Evolutionary conservation across 805 yeast species (phyloP), one percentile per base, ranked within the genome.

Genomic region (Phaffomyces antillensis): DNA sequence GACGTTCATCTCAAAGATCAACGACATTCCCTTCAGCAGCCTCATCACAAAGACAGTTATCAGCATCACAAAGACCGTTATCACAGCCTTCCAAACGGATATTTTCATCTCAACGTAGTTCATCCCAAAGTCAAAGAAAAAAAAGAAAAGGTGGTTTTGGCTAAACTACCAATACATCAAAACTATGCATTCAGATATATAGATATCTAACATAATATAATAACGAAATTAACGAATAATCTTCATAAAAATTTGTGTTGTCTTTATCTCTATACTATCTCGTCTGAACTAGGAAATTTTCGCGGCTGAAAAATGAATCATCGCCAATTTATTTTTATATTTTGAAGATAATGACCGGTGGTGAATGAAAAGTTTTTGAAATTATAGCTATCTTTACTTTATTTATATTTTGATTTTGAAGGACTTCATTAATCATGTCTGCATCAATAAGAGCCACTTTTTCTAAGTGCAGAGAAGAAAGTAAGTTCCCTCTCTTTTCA

Each of bases 401-500:
- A 32, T 32, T 16, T 32, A 32, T 32, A 32, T 6, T 28, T 15
- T 10, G 10, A 28, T 9, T 28, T 20, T 10, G 4, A 10, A 28
- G 13, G 13, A 28, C 13, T 13, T 11, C 15, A 28, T 3, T 13
- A 2, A 16, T 18, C 7, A 41, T 46, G 49, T 46, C 49, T 43
- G 71, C 73, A 36, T 72, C 72, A 32, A 54, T 81, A 38, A 74
- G 74, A 65, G 79, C 77, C 53, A 77, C 84, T 7, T 81, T 81
- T 62, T 75, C 74, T 25, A 69, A 68, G 58, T 77, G 83, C 66
- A 78, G 78, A 52, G 56, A 66, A 45, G 84, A 80, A 57, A 62
- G 60, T 55, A 45, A 17, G 55, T 49, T 7, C 23, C 5, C 5
- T 7, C 23, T 7, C 3, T 20, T 7, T 20, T 4, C 3, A 4